These are phyloP conservation scores for Pichia sporocuriosa DNA, from an alignment of 805 yeast genomes.

Conservation along the genomic window DNA sequence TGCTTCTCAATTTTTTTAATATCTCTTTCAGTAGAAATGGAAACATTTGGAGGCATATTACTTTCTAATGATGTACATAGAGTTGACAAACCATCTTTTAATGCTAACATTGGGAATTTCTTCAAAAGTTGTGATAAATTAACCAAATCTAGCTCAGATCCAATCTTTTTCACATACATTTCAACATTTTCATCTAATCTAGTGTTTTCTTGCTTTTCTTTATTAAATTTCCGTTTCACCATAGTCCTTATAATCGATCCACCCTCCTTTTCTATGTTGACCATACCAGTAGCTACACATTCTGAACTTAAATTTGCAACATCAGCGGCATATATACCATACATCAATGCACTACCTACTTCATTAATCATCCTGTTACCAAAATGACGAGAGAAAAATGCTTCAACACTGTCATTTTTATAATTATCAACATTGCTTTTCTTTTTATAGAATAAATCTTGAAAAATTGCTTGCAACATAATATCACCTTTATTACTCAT, in stretches of 20 bases:
- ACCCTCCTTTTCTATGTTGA: conserved; percentile 48
- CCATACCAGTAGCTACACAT: conserved; percentile 50
- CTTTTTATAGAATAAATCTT: conserved; percentile 3
- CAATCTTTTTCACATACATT: conserved; percentile 3
- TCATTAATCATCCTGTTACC: conserved; percentile 49
- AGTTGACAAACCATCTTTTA: conserved; percentile 48
- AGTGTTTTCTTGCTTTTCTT: conserved; percentile 9
- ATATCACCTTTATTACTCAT: conserved; percentile 19
- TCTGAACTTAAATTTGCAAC: conserved; percentile 55
- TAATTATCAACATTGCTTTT: neutral
- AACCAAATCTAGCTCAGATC: conserved; percentile 30
- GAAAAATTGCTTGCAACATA: conserved; percentile 2
- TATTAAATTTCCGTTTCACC: conserved; percentile 6
- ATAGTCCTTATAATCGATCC: conserved; percentile 51
- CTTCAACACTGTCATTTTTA: conserved; percentile 33
- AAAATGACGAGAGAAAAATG: conserved; percentile 63
- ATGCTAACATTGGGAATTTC: conserved; percentile 54
- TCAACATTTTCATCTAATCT: conserved; percentile 15
- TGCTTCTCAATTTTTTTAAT: conserved; percentile 17
- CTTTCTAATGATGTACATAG: conserved; percentile 41
- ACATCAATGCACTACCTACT: conserved; percentile 71
- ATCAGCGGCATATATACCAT: conserved; percentile 93
- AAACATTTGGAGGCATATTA: conserved; percentile 38
- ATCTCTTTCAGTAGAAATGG: conserved; percentile 28
- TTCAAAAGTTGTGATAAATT: conserved; percentile 35